These are phyloP conservation scores for Trichosanthes cucumerina DNA, from an alignment of 306 rosid genomes.

Conservation along the genomic window DNA sequence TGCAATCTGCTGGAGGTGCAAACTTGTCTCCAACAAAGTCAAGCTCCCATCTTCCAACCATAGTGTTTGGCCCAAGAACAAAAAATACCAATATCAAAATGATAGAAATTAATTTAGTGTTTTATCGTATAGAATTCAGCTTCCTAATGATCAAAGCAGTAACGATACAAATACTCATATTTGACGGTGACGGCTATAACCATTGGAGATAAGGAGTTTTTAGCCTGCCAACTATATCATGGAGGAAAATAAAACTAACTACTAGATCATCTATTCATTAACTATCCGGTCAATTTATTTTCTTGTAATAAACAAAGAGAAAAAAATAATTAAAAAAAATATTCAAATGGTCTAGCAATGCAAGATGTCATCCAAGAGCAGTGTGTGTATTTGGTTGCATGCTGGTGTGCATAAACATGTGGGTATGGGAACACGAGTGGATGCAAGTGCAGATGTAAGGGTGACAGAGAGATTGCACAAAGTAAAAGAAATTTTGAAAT, in stretches of 20 bases:
- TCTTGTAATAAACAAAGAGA: neutral
- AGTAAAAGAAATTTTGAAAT: constrained; percentile 24
- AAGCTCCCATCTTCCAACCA: neutral
- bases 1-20: neutral
- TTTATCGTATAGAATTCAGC: neutral
- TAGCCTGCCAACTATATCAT: neutral
- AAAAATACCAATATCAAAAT: neutral
- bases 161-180: neutral
- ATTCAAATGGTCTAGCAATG: neutral
- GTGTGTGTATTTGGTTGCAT: neutral
- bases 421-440: neutral
- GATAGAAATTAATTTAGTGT: neutral
- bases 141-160: neutral
- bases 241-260: neutral
- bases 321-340: neutral
- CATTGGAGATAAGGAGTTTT: neutral
- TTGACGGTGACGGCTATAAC: neutral
- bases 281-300: neutral
- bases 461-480: constrained; percentile 4
- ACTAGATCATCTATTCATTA: neutral
- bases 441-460: neutral
- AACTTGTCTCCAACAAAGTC: neutral
- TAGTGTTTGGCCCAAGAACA: neutral
- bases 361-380: neutral
- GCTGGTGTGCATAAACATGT: neutral